Conservation (phyloP, 2,329 filamentous ascomycete genomes). For the Colletotrichum incanum region DNA sequence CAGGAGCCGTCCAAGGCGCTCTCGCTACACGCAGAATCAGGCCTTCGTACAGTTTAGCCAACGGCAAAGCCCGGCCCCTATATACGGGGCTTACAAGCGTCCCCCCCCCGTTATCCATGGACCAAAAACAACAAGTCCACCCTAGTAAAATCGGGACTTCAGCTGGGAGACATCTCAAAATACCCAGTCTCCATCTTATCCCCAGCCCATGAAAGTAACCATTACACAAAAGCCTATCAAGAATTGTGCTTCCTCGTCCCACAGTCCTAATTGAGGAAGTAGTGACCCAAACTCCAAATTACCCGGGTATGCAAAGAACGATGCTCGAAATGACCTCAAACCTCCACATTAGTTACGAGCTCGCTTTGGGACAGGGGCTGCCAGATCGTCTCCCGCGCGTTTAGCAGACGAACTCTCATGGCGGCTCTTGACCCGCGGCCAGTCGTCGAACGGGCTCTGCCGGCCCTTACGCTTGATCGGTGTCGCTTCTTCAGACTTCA, state of each 20-base stretch:
- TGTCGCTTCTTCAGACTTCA: constrained; percentile 62
- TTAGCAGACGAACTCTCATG: constrained; percentile 22
- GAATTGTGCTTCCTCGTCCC: constrained; percentile 33
- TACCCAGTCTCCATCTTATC: constrained; percentile 7
- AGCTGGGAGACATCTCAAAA: constrained; percentile 9
- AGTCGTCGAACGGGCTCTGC: constrained; percentile 76
- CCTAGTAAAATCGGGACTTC: constrained; percentile 12
- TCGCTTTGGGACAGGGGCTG: constrained; percentile 53
- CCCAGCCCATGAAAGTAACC: constrained; percentile 32
- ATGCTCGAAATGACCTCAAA: constrained; percentile 28
- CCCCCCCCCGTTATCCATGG: constrained; percentile 7
- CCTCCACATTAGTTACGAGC: constrained; percentile 49
- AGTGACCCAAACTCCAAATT: constrained; percentile 6
- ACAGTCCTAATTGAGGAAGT: constrained; percentile 21
- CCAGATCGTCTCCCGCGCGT: constrained; percentile 45
- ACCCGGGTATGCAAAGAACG: constrained; percentile 20
- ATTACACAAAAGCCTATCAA: constrained; percentile 42
- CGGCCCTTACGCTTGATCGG: constrained; percentile 58
- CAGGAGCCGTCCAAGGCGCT: constrained; percentile 10
- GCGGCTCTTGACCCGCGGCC: constrained; percentile 76
- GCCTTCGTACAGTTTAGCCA: constrained; percentile 33
- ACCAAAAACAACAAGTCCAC: constrained; percentile 17
- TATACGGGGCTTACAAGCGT: constrained; percentile 10
- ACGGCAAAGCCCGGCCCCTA: constrained; percentile 11
- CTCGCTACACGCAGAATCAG: constrained; percentile 18